Evolutionary conservation across 2,329 filamentous ascomycete species (phyloP), one percentile per base, ranked within the genome.

Genomic region (Xylariaceae sp.): DNA sequence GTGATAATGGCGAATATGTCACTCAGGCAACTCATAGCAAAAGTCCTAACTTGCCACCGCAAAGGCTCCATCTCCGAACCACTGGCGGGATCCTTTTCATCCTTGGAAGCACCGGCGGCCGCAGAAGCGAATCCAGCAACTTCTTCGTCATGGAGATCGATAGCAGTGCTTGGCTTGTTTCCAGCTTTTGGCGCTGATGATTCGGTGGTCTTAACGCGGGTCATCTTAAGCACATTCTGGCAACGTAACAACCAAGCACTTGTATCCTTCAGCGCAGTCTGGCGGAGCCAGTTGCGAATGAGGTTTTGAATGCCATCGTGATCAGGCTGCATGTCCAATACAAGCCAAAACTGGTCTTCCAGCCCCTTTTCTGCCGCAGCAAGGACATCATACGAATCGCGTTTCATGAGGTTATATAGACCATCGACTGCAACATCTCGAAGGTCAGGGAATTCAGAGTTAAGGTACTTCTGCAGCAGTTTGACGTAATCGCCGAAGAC

Each of bases 91-190:
- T 76, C 70, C n/a, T 80, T 80, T 44, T 80, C 78, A 53, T 85
- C 81, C 50, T 82, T 82, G 17, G 75, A 77, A 2, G 78, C 80
- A 18, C 83, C 84, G 52, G 81, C 81, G 1, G 88, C 86, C n/a
- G 87, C 84, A 5, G 23, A 30, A 37, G 92, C 92, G 70, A 99
- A 97, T 0, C 94, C 94, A 55, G 94, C 94, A 42, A 96, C 93
- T 73, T 99, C 95, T 72, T 99, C 94, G 71, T 99, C 94, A 63
- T 93, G 89, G 0, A 97, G 76, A 67, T 99, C 94, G n/a, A 90
- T 81, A 10, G 83, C 79, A 3, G 80, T 78, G 8, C 77, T 80
- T 5, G 75, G 72, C 66, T 78, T 82, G 9, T 77, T 73, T 3
- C 78, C 75, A 9, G 73, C 71, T 15, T 75, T 75, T 4, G 75